Conservation (phyloP, 345 rosid species). For the Eutrema heterophyllum region DNA sequence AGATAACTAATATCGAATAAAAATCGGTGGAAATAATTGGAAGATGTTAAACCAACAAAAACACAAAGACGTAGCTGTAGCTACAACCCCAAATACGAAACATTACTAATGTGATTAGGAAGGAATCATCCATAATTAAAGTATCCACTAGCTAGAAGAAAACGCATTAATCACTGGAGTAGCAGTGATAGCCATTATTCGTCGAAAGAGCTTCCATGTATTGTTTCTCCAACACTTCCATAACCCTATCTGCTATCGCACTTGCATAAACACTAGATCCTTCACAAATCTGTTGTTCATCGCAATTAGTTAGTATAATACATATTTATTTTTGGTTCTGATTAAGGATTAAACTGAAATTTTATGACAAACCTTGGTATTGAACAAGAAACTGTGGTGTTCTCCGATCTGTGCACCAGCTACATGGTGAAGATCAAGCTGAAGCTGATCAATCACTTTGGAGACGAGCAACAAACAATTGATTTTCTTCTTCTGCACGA, state of each 20-base stretch:
- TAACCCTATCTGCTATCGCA: constrained; percentile 71
- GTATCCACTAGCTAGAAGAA: background rate
- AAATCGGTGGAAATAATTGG: background rate
- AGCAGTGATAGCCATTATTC: constrained; percentile 27
- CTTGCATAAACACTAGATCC: constrained; percentile 47
- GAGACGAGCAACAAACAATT: constrained; percentile 62
- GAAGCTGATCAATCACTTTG: constrained; percentile 67
- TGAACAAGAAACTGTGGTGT: constrained; percentile 63
- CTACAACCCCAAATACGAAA: constrained; percentile 9
- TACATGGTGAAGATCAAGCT: constrained; percentile 68
- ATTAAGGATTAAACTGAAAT: background rate
- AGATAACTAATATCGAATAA: background rate
- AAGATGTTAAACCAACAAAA: background rate
- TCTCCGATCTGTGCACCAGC: constrained; percentile 83
- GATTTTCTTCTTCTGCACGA: constrained; percentile 66
- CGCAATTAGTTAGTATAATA: background rate
- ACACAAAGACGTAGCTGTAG: background rate
- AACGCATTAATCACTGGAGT: constrained; percentile 18
- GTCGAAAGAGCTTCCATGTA: constrained; percentile 43
- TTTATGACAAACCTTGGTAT: constrained; percentile 54
- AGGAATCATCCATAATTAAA: constrained; percentile 3
- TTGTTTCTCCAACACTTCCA: constrained; percentile 64
- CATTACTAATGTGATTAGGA: background rate
- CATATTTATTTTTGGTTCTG: background rate
- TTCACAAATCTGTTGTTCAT: constrained; percentile 23